Evolutionary conservation across 2,329 filamentous ascomycete genomes (phyloP), one percentile per base, ranked within the genome.

Genomic region (Trichoderma hamatum): DNA sequence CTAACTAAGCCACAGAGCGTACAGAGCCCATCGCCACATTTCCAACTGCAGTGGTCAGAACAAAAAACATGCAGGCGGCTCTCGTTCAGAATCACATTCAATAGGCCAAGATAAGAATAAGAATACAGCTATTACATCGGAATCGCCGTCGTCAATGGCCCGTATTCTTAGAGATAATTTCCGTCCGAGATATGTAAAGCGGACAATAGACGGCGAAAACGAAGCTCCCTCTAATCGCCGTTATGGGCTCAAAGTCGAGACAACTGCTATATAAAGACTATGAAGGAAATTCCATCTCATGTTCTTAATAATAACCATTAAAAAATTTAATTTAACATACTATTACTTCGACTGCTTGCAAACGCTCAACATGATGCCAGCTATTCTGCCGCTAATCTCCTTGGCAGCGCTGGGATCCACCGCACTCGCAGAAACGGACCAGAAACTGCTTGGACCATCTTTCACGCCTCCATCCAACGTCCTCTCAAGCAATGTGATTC

Each of bases 361-460:
- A 46, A 34, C n/a, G 9, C 0, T 26, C n/a, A 49, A 11, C n/a
- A 55, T 24, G 5, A 34, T 69, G 32, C 13, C 7, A 14, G 21
- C 14, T 14, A 11, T 60, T 5, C 19, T 32, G 2, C 32, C 49
- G 5, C 7, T 69, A 2, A 19, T 69, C 36, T 46, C 21, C 14
- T 11, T 58, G 7, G 32, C 54, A 32, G 32, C 60, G n/a, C 36
- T 69, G 19, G 30, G 39, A 9, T 51, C 36, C 11, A 32, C 24
- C 11, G 59, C 67, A 5, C 30, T 59, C 34, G 67, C 67, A 30
- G 24, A 64, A 64, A 46, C 52, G 21, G 60, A 69, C 24, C 67
- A 52, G 52, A 59, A 52, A n/a, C 56, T 67, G 11, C 24, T 56
- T 13, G 68, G 68, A 6, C 68, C 68, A 24, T 54, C 68, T 9